Evolutionary conservation across 2,329 filamentous ascomycete genomes (phyloP).

Genomic region (Cercospora sojina): DNA sequence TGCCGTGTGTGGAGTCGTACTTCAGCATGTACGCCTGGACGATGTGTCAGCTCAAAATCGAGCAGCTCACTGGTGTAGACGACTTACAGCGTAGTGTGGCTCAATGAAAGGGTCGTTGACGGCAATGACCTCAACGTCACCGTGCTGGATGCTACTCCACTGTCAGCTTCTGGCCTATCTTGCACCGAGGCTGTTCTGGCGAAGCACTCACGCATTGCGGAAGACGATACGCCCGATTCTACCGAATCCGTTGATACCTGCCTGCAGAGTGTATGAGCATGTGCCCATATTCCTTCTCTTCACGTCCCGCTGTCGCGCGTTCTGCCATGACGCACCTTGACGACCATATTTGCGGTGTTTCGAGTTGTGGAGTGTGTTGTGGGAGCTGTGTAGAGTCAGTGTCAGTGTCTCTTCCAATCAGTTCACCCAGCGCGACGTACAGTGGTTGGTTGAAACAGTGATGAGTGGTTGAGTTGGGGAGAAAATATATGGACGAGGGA

Average conservation of each 20-base stretch:
- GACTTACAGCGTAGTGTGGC: slow-evolving; percentile 90
- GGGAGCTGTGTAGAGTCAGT: slow-evolving; percentile 3
- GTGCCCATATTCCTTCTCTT: slow-evolving; percentile 16
- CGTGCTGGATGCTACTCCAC: slow-evolving; percentile 68
- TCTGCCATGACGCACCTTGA: slow-evolving; percentile 43
- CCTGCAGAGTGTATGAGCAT: slow-evolving; percentile 50
- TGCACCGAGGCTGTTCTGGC: slow-evolving; percentile 10
- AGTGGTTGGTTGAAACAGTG: not conserved
- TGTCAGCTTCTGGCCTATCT: slow-evolving; percentile 20
- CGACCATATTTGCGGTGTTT: slow-evolving; percentile 43
- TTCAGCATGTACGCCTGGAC: slow-evolving; percentile 96
- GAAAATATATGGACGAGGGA: not conserved
- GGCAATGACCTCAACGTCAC: slow-evolving; percentile 86
- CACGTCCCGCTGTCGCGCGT: slow-evolving; percentile 8
- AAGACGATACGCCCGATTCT: slow-evolving; percentile 99
- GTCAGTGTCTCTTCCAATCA: not conserved
- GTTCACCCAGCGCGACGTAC: not conserved
- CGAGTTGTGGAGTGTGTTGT: not conserved
- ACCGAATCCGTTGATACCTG: slow-evolving; percentile 99
- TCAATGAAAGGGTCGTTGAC: slow-evolving; percentile 99
- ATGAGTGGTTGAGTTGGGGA: not conserved
- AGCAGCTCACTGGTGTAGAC: not conserved
- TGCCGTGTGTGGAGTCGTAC: slow-evolving; percentile 96
- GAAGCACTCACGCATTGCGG: slow-evolving; percentile 77
- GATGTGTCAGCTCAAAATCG: slow-evolving; percentile 19